phyloP scores from a whole-genome alignment of 208 protist species.

The Crithidia brevicula region DNA sequence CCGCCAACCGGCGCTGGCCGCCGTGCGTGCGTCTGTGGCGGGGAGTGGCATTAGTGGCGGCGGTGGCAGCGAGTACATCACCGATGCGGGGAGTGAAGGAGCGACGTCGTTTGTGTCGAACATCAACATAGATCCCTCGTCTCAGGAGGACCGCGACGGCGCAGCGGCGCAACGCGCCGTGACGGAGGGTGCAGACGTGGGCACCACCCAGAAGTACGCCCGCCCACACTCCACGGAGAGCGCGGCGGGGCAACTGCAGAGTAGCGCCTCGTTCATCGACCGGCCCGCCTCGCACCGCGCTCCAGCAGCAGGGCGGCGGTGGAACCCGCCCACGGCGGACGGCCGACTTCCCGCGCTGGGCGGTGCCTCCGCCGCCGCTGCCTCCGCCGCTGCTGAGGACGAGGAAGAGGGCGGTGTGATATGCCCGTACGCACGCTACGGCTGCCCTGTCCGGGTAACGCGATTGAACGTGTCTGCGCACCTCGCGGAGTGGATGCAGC shows the following conservation, averaged over 20 bases:
- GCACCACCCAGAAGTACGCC: conserved; percentile 32
- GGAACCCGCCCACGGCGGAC: conserved; percentile 1
- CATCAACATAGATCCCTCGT: background rate
- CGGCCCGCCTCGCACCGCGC: conserved; percentile 22
- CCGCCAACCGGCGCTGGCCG: conserved; percentile 13
- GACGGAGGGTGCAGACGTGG: background rate
- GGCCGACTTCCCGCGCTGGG: background rate
- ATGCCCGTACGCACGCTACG: conserved; percentile 79
- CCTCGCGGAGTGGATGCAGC: conserved; percentile 52
- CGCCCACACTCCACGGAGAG: conserved; percentile 15
- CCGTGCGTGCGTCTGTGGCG: background rate
- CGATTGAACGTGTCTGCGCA: conserved; percentile 50
- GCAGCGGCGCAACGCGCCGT: too few relatives aligned
- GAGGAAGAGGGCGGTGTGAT: conserved; percentile 22
- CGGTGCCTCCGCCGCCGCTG: background rate
- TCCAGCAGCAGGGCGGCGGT: conserved; percentile 11
- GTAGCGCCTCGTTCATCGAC: conserved; percentile 10
- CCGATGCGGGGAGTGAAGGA: background rate
- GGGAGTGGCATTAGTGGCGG: background rate
- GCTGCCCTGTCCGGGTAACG: conserved; percentile 59
- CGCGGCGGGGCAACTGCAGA: conserved; percentile 18
- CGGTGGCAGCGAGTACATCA: background rate
- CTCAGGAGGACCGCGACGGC: too few relatives aligned
- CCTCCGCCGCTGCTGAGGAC: background rate
- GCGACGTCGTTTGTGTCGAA: background rate